A percentile compares a stretch with the other conserved stretches of the same genome.
phyloP scores from a whole-genome alignment of 768 basidiomycete species.

The Mrakia blollopis region DNA sequence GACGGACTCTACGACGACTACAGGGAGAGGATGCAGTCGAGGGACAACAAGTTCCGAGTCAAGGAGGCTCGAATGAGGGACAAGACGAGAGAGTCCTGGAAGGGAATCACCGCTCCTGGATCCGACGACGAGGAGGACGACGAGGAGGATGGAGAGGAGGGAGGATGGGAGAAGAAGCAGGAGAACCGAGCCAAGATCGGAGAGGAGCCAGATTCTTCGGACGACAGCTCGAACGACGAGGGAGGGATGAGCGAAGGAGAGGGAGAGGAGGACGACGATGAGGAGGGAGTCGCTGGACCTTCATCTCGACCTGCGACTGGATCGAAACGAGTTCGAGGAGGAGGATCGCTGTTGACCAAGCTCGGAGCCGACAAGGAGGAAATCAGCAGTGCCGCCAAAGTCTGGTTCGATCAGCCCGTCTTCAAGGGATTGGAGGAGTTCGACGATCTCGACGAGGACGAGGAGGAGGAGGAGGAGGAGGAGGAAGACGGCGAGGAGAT shows the following conservation, averaged over 20 bases:
- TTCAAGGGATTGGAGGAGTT: conserved; percentile 60
- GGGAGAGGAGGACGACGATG: conserved; percentile 40
- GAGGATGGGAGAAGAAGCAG: conserved; percentile 38
- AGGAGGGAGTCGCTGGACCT: conserved; percentile 37
- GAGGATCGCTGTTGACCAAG: conserved; percentile 53
- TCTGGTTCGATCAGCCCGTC: conserved; percentile 96
- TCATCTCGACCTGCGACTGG: conserved; percentile 6
- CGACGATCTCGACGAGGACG: conserved; percentile 47
- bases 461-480: conserved; percentile 44
- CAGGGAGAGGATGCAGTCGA: conserved; percentile 68
- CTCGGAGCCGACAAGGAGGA: conserved; percentile 47
- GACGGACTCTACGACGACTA: conserved; percentile 86
- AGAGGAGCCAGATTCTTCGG: conserved; percentile 30
- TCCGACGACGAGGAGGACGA: conserved; percentile 49
- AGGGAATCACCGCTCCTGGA: conserved; percentile 55
- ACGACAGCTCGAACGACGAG: conserved; percentile 32
- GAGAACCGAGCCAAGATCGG: conserved; percentile 30
- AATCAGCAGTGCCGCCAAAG: conserved; percentile 54
- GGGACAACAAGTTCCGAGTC: conserved; percentile 81
- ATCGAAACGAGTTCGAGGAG: conserved; percentile 36
- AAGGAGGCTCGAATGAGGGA: conserved; percentile 69
- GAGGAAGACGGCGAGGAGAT: conserved; percentile 40
- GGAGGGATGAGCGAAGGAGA: conserved; percentile 38
- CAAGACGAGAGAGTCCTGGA: conserved; percentile 72
- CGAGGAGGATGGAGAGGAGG: conserved; percentile 35